A percentile compares a stretch with the other conserved stretches of the same genome.
Evolutionary conservation across 768 basidiomycete genomes (phyloP).

Genomic region (Candolleomyces efflorescens): DNA sequence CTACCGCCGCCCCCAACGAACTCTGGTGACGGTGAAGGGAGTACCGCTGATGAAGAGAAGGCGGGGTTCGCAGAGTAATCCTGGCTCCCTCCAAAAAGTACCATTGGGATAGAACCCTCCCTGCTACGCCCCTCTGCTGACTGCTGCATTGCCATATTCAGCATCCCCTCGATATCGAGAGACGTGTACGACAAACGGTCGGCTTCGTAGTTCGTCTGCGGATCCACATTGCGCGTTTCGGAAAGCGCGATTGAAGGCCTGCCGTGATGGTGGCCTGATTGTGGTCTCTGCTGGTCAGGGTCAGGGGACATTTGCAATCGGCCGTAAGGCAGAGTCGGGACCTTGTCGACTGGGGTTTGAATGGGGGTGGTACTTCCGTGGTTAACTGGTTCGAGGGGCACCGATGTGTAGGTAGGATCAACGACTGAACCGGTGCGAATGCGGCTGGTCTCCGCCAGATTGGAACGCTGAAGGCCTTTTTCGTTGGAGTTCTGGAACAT

Average conservation of each 20-base stretch:
- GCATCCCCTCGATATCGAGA: constrained; percentile 49
- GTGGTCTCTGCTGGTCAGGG: background rate
- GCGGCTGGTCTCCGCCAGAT: background rate
- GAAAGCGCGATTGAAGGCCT: constrained; percentile 4
- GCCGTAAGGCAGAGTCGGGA: too few relatives aligned
- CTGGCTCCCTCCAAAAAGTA: background rate
- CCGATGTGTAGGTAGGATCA: constrained; percentile 31
- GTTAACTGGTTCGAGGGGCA: background rate
- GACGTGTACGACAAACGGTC: constrained; percentile 30
- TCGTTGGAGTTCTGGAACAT: background rate
- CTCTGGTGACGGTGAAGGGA: background rate
- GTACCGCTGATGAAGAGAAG: background rate
- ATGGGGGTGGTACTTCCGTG: too few relatives aligned
- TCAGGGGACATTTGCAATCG: background rate
- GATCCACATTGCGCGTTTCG: constrained; percentile 4
- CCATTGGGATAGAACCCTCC: background rate
- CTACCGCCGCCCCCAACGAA: background rate
- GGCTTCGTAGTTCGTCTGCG: constrained; percentile 10
- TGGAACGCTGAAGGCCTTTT: background rate
- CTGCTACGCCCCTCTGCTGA: background rate
- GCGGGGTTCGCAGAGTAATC: background rate
- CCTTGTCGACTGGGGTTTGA: too few relatives aligned
- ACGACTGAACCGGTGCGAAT: constrained; percentile 15
- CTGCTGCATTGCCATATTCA: constrained; percentile 39
- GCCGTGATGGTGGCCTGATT: background rate